A percentile compares a stretch with the other conserved stretches of the same genome.
These are phyloP conservation scores for Dentipellis sp. DNA, from an alignment of 768 basidiomycete genomes.

Conservation along the genomic window DNA sequence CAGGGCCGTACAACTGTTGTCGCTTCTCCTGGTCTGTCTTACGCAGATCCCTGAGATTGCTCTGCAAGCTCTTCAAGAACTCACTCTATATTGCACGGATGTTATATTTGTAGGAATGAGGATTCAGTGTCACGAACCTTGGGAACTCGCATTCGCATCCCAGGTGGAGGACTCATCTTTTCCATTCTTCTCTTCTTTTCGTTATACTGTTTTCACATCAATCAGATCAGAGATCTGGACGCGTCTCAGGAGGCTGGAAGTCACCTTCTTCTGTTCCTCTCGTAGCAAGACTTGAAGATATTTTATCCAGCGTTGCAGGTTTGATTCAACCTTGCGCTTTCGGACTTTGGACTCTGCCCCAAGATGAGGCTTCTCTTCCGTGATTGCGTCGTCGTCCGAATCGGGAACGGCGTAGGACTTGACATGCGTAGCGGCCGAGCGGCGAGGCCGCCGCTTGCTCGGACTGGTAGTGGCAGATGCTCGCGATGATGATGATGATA, in stretches of 20 bases:
- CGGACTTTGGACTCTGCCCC: conserved; percentile 24
- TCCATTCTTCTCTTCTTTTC: conserved; percentile 52
- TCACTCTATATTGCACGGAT: conserved; percentile 37
- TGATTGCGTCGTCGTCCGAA: conserved; percentile 60
- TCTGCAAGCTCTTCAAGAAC: conserved; percentile 53
- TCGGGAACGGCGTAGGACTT: conserved; percentile 59
- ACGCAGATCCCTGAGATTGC: conserved; percentile 52
- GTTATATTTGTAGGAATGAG: not conserved
- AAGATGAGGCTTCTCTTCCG: conserved; percentile 17
- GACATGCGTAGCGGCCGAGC: conserved; percentile 40
- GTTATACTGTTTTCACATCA: conserved; percentile 36
- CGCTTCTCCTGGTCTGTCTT: conserved; percentile 48
- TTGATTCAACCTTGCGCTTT: conserved; percentile 31
- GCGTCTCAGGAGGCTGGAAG: conserved; percentile 1
- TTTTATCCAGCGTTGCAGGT: conserved; percentile 59
- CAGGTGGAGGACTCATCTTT: conserved; percentile 30
- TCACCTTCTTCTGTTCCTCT: conserved; percentile 64
- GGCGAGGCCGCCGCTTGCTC: conserved; percentile 36
- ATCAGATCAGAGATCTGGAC: not conserved
- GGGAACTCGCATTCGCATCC: conserved; percentile 36
- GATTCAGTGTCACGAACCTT: conserved; percentile 38
- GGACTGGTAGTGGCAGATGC: conserved; percentile 17
- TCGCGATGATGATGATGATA: conserved; percentile 18
- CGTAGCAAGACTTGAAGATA: conserved; percentile 51
- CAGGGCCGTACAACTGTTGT: conserved; percentile 31